phyloP scores from a whole-genome alignment of 805 yeast genomes.

The Torulaspora delbrueckii region DNA sequence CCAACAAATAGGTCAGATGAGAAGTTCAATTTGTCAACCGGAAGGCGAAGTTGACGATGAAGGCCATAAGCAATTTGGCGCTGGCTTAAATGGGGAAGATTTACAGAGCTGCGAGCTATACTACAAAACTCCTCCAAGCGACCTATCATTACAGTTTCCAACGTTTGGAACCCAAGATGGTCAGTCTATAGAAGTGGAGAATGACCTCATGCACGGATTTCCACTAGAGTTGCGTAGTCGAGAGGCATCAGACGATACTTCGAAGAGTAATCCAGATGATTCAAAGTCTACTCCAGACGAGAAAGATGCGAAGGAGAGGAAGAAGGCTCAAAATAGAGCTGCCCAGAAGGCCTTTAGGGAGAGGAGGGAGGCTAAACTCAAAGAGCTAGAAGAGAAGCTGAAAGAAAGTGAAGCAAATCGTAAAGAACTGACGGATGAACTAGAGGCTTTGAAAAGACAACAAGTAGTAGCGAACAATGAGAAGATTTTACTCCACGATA shows the following conservation, averaged over 20 bases:
- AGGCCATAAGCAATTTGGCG: background rate
- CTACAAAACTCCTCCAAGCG: background rate
- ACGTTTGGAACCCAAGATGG: background rate
- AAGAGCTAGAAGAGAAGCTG: conserved; percentile 60
- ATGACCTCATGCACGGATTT: background rate
- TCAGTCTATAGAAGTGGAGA: background rate
- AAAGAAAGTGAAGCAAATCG: conserved; percentile 53
- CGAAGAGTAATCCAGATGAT: conserved; percentile 12
- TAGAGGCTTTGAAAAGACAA: conserved; percentile 49
- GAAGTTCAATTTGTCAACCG: background rate
- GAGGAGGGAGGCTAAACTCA: conserved; percentile 66
- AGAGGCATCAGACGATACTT: background rate
- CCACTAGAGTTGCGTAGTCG: background rate
- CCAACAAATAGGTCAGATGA: background rate
- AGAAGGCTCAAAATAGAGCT: conserved; percentile 77
- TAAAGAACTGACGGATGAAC: conserved; percentile 42
- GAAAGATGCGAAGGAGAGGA: conserved; percentile 47
- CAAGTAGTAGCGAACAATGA: conserved; percentile 57
- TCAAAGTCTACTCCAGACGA: conserved; percentile 16
- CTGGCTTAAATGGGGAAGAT: background rate
- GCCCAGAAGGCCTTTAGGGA: conserved; percentile 86
- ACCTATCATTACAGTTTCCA: background rate
- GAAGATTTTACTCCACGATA: conserved; percentile 44
- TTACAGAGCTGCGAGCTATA: background rate
- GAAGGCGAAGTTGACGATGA: background rate